A percentile compares a stretch with the other conserved stretches of the same genome.
These are phyloP conservation scores for Diutina scorzettiae DNA, from an alignment of 1,139 yeast species.

Conservation along the genomic window DNA sequence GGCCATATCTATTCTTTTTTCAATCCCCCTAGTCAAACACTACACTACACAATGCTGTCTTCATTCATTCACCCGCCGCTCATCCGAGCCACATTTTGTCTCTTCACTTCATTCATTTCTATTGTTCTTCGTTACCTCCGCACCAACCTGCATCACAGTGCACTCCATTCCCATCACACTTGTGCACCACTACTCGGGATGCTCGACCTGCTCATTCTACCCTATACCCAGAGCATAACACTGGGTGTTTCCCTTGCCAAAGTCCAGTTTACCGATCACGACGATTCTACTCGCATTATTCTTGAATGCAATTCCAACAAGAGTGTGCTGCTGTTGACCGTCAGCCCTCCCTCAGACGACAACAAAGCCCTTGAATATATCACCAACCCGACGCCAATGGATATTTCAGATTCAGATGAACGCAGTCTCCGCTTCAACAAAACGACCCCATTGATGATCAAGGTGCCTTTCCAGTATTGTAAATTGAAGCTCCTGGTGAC, in stretches of 20 bases:
- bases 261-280: neutral
- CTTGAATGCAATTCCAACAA: neutral
- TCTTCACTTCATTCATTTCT: too few species aligned
- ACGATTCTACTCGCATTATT: neutral
- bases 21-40: too few species aligned
- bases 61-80: too few species aligned
- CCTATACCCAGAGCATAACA: neutral
- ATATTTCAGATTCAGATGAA: neutral
- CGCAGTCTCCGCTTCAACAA: constrained; percentile 6
- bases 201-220: neutral
- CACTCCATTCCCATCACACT: too few species aligned
- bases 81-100: too few species aligned
- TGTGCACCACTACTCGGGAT: neutral
- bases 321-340: neutral
- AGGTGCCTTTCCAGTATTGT: constrained; percentile 14
- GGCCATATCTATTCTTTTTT: too few species aligned
- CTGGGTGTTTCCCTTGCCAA: neutral
- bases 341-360: neutral
- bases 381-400: constrained; percentile 13
- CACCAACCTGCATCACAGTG: too few species aligned
- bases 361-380: constrained; percentile 15
- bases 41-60: too few species aligned
- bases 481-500: constrained; percentile 20
- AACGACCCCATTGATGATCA: constrained; percentile 18
- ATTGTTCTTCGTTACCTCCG: too few species aligned